Evolutionary conservation across 2,329 filamentous ascomycete genomes (phyloP).

Genomic region (Hypocreales sp.): DNA sequence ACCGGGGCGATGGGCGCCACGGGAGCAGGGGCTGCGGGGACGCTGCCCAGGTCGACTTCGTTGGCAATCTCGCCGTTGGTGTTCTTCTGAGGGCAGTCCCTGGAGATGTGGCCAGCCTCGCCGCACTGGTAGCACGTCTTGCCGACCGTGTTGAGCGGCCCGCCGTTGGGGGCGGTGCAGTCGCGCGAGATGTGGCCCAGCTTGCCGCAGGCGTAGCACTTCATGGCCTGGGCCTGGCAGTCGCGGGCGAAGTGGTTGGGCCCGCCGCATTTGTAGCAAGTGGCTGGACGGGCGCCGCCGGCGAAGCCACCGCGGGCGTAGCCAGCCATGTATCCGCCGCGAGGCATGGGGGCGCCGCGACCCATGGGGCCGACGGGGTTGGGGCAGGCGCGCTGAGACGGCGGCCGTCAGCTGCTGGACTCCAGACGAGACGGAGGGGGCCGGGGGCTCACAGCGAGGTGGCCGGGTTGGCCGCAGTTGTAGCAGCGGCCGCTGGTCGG

Average conservation of each 20-base stretch:
- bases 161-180: conserved; percentile 93
- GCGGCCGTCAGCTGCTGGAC: too few relatives aligned
- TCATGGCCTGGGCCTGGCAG: conserved; percentile 97
- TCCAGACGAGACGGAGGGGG: too few relatives aligned
- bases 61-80: conserved; percentile 31
- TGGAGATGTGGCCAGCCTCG: conserved; percentile 88
- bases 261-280: conserved; percentile 63
- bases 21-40: conserved; percentile 26
- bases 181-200: conserved; percentile 85
- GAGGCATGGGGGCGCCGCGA: conserved; percentile 50
- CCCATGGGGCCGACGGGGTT: conserved; percentile 52
- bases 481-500: conserved; percentile 83
- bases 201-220: conserved; percentile 95
- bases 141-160: conserved; percentile 84
- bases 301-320: conserved; percentile 61
- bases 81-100: conserved; percentile 73
- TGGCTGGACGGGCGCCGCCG: conserved; percentile 52
- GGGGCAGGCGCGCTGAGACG: conserved; percentile 59
- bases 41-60: conserved; percentile 27
- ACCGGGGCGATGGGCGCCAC: conserved; percentile 29
- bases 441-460: conserved; percentile 58
- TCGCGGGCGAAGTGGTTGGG: conserved; percentile 98
- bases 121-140: conserved; percentile 99
- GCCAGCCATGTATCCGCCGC: conserved; percentile 50
- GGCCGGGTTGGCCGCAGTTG: conserved; percentile 84